Base-by-base conservation (phyloP, 441 rosid species). In the Croton setiger region DNA sequence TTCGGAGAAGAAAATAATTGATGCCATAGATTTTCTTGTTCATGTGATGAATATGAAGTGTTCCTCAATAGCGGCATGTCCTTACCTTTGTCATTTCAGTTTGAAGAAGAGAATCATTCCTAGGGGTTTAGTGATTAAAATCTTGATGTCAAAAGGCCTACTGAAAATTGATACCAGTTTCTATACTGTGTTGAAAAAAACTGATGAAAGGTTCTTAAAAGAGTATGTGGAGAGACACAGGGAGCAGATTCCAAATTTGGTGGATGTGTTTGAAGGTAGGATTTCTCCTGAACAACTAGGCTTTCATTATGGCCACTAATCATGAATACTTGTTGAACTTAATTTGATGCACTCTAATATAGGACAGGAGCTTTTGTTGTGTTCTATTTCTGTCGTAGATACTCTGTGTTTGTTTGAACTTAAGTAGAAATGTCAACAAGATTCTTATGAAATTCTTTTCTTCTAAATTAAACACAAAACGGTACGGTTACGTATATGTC, bases 91-190 rank as follows among this genome's bases (percentile, higher is more conserved):
- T 12, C 1, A 1, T 0, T 33, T 14, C 15, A 79, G 74, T 63
- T 15, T 73, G 70, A 63, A 74, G 61, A 66, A 62, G 58, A 73
- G 75, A 31, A 31, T 77, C 36, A 2, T 66, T 1, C 74, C 80
- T 0, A 64, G 52, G 80, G 64, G 54, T 5, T 51, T 15, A 11
- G 69, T 65, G n/a, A 14, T 20, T 12, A 35, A 45, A 21, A 7
- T 65, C 12, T 20, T 65, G 47, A 27, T n/a, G 55, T 37, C 48
- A 3, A 66, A 70, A 41, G 75, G 72, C n/a, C 4, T 13, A 48
- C 3, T 48, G 7, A 6, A 5, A 4, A 48, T 5, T 1, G 5
- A 48, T 14, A 2, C 14, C 18, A 4, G 52, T 48, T 14, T 48
- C 6, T 14, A 5, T 17, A 0, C 20, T 4, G 52, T 15, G 52